Base-by-base conservation (phyloP, 2,329 filamentous ascomycete genomes). In the Gyromitra esculenta region DNA sequence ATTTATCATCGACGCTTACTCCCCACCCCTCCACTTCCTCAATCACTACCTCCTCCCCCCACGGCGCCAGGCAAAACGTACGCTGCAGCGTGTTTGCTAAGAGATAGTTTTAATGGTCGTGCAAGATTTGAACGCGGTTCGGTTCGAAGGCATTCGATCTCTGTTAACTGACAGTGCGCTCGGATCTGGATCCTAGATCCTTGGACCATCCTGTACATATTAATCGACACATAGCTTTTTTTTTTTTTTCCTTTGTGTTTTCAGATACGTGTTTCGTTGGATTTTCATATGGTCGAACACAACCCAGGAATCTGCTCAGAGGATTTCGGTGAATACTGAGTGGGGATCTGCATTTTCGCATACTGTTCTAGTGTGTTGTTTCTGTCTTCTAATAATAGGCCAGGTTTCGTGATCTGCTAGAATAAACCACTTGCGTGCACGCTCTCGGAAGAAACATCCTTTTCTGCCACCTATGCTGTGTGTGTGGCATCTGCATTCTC, bases 131-230 rank as follows among this genome's bases (percentile, higher is more conserved):
- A 50, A 65, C 70, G 66, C 65, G 57, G 72, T 75, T 75, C 72
- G 72, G 60, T 65, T 75, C 72, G 48, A 70, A 64, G 72, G 57
- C 41, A 75, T 71, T 75, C 72, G 72, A 75, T 75, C 72, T 75
- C 64, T 68, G 50, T 41, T 37, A 64, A 75, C 56, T 74, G 64
- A 65, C 54, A 54, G 70, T 73, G 71, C 57, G 59, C 59, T 71
- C 52, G 72, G 72, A 75, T 75, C 72, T 75, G 67, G 72, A 71
- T 71, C 72, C 72, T 70, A 70, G 72, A 75, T 75, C 72, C 72
- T 75, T 75, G 59, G 50, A 65, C 45, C 66, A 75, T 70, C 72
- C 65, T 50, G 2, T n/a, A 15, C 50, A 69, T 75, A 75, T 75
- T 75, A 75, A 64, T 56, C 59, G 66, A 75, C 66, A 65, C 57